Percentiles rank a stretch among this genome's conserved stretches.
Evolutionary conservation across 2,329 filamentous ascomycete species (phyloP).

Genomic region (Aspergillaceae sp.): DNA sequence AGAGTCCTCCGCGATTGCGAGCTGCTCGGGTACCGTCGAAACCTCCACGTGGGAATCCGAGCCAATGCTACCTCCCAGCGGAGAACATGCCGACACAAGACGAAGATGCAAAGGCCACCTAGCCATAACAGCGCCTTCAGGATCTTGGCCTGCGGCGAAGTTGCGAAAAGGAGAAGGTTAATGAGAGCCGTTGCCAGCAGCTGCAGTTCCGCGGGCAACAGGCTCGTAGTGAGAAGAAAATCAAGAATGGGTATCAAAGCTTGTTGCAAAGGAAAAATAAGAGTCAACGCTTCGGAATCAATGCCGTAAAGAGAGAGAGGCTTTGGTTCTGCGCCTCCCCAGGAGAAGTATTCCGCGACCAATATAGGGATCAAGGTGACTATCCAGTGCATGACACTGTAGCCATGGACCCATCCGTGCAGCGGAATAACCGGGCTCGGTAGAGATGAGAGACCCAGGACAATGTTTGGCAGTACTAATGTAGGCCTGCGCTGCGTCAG

Average conservation of each 20-base stretch:
- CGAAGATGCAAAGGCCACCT: conserved; percentile 67
- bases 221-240: conserved; percentile 77
- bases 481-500: conserved; percentile 55
- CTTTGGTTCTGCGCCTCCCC: conserved; percentile 25
- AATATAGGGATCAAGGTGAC: conserved; percentile 63
- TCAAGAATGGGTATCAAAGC: conserved; percentile 64
- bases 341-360: conserved; percentile 37
- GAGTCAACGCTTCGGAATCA: conserved; percentile 50
- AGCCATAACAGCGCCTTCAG: conserved; percentile 78
- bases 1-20: conserved; percentile 30
- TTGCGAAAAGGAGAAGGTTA: conserved; percentile 67
- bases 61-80: conserved; percentile 78
- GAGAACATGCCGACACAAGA: conserved; percentile 65
- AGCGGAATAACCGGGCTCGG: conserved; percentile 65
- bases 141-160: conserved; percentile 74
- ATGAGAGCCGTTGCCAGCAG: conserved; percentile 75
- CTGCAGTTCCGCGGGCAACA: conserved; percentile 79
- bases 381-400: conserved; percentile 68
- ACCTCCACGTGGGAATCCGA: conserved; percentile 84
- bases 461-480: conserved; percentile 65
- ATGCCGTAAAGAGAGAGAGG: conserved; percentile 31
- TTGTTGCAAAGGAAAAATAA: conserved; percentile 78
- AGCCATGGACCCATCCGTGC: conserved; percentile 46
- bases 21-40: conserved; percentile 49
- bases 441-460: conserved; percentile 70